Conservation (phyloP, 495 filamentous ascomycete species). For the Xylaria castorea region DNA sequence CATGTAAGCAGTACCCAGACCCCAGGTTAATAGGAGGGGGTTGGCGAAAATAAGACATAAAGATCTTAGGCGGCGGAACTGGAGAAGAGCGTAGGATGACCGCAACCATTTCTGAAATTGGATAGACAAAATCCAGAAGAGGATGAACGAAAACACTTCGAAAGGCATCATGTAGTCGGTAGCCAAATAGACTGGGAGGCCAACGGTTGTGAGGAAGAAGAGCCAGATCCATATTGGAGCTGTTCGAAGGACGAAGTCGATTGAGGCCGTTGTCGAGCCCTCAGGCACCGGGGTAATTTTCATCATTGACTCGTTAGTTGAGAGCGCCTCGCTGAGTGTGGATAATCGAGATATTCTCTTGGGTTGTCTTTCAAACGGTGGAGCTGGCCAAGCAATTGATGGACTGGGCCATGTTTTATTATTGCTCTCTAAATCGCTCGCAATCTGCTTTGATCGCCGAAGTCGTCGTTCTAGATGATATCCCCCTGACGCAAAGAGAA, state of each 20-base stretch:
- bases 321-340: conserved; percentile 31
- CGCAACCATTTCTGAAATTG: conserved; percentile 47
- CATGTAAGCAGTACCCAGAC: conserved; percentile 48
- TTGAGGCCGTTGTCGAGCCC: conserved; percentile 6
- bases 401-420: conserved; percentile 39
- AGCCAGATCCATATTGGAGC: conserved; percentile 36
- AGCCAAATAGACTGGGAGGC: conserved; percentile 35
- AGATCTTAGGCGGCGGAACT: conserved; percentile 34
- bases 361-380: conserved; percentile 17
- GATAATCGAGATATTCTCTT: conserved; percentile 29
- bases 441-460: conserved; percentile 26
- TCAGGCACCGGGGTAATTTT: conserved; percentile 13
- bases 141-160: conserved; percentile 44
- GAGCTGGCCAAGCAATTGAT: conserved; percentile 36
- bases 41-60: conserved; percentile 47
- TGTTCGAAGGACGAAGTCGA: conserved; percentile 38
- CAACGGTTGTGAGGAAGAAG: conserved; percentile 31
- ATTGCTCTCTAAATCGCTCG: conserved; percentile 32
- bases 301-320: conserved; percentile 16
- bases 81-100: conserved; percentile 27
- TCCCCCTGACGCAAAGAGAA: conserved; percentile 28
- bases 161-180: conserved; percentile 39
- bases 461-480: conserved; percentile 34
- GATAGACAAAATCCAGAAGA: conserved; percentile 50
- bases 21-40: conserved; percentile 51